A percentile compares a stretch with the other conserved stretches of the same genome.
These are phyloP conservation scores for Albugo candida DNA, from an alignment of 352 stramenopile genomes.

Conservation along the genomic window DNA sequence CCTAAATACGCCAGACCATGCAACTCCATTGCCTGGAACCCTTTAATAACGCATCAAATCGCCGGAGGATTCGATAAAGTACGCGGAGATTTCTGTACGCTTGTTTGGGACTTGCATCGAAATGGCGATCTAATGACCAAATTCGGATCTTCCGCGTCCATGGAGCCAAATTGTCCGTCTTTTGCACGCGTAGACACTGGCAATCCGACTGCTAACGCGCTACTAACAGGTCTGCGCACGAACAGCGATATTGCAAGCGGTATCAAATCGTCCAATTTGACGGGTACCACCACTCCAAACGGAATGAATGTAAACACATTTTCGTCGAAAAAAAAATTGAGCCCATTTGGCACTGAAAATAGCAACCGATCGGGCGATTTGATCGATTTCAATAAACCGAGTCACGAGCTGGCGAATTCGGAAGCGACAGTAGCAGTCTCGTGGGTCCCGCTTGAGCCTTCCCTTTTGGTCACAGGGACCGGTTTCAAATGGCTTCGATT, in stretches of 20 bases:
- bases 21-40: slow-evolving; percentile 72
- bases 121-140: not conserved
- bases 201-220: not conserved
- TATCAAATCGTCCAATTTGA: not conserved
- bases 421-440: slow-evolving; percentile 63
- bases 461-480: slow-evolving; percentile 57
- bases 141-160: no score
- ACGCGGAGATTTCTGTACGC: slow-evolving; percentile 62
- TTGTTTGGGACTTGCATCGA: slow-evolving; percentile 69
- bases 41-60: slow-evolving; percentile 46
- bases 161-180: no score
- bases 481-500: slow-evolving; percentile 79
- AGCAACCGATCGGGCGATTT: no score
- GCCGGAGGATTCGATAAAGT: slow-evolving; percentile 75
- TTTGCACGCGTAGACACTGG: no score
- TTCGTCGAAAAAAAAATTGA: not conserved
- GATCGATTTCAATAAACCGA: slow-evolving; percentile 19
- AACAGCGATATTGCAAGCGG: not conserved
- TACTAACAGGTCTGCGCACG: not conserved
- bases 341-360: not conserved
- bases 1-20: slow-evolving; percentile 70
- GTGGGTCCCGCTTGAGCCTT: slow-evolving; percentile 67
- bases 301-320: not conserved
- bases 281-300: not conserved
- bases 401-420: slow-evolving; percentile 68